Percentiles rank a stretch among this genome's conserved stretches.
Evolutionary conservation across 345 rosid genomes (phyloP).

Genomic region (Laguncularia racemosa): DNA sequence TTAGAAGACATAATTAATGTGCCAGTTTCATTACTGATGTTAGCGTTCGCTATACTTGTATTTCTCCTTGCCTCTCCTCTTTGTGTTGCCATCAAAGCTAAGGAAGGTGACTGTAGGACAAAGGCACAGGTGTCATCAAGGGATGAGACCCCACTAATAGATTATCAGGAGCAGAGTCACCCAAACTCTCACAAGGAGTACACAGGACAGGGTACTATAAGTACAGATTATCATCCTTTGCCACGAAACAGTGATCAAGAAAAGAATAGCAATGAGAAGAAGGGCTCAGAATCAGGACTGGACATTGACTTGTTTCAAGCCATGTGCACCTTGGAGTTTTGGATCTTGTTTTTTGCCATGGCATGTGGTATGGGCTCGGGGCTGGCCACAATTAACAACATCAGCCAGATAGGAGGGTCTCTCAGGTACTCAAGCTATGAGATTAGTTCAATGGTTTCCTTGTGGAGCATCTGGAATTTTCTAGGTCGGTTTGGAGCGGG

Average conservation of each 20-base stretch:
- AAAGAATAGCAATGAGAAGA: background rate
- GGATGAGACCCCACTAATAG: background rate
- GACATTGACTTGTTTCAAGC: conserved; percentile 32
- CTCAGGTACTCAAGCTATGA: conserved; percentile 33
- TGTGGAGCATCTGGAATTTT: conserved; percentile 52
- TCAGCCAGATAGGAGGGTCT: conserved; percentile 49
- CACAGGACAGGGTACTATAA: background rate
- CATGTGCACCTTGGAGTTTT: conserved; percentile 23
- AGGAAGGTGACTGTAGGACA: conserved; percentile 2
- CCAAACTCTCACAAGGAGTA: too few relatives aligned
- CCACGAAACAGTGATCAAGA: conserved; percentile 8
- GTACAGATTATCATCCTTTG: conserved; percentile 10
- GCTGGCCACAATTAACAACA: conserved; percentile 38
- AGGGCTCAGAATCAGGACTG: conserved; percentile 3
- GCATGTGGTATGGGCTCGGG: conserved; percentile 58
- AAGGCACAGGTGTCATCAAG: background rate
- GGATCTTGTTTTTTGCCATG: conserved; percentile 44
- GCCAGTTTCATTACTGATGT: conserved; percentile 11
- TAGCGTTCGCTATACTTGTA: conserved; percentile 23
- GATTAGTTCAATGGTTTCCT: conserved; percentile 27
- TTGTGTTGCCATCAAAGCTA: conserved; percentile 21
- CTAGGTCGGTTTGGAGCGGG: conserved; percentile 42
- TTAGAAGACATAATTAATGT: conserved; percentile 25
- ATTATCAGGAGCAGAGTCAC: too few relatives aligned
- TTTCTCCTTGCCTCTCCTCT: conserved; percentile 35